Percentiles rank a stretch among this genome's conserved stretches.
These are phyloP conservation scores for Aaosphaeria arxii DNA, from an alignment of 2,329 filamentous ascomycete species.

Conservation along the genomic window DNA sequence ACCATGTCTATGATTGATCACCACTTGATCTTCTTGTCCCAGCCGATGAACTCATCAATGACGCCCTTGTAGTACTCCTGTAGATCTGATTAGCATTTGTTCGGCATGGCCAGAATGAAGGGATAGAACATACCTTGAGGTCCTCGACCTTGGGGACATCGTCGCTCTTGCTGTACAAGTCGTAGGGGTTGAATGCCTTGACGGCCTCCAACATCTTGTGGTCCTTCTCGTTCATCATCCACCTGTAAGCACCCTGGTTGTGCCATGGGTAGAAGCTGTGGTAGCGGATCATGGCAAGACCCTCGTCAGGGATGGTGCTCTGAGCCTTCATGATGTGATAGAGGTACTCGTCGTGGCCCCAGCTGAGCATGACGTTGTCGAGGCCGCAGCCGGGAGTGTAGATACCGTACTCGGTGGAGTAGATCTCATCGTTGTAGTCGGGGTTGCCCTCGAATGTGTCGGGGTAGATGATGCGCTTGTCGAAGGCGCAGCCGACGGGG, in stretches of 20 bases:
- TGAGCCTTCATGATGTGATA: conserved; percentile 86
- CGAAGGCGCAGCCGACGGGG: conserved; percentile 73
- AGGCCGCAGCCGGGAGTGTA: conserved; percentile 77
- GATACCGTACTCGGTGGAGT: conserved; percentile 74
- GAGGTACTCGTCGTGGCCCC: conserved; percentile 86
- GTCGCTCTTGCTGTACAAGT: conserved; percentile 89
- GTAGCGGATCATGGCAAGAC: conserved; percentile 88
- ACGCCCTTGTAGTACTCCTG: conserved; percentile 71
- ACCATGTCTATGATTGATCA: conserved; percentile 34
- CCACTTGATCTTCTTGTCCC: conserved; percentile 67
- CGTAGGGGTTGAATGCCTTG: conserved; percentile 85
- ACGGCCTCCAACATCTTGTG: conserved; percentile 76
- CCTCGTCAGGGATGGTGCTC: conserved; percentile 73
- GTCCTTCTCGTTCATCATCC: conserved; percentile 83
- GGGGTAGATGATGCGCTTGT: conserved; percentile 75
- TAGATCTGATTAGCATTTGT: conserved; percentile 1
- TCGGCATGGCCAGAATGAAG: background rate
- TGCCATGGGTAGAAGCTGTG: conserved; percentile 96
- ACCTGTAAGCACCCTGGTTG: conserved; percentile 71
- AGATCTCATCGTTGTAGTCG: conserved; percentile 68
- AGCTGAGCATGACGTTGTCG: conserved; percentile 84
- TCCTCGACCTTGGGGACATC: conserved; percentile 72
- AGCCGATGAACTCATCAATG: conserved; percentile 69
- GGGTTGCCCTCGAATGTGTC: conserved; percentile 76
- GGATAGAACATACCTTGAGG: conserved; percentile 58